Conservation (phyloP, 2,329 filamentous ascomycete species). For the Aspergillus quadrilineatus region DNA sequence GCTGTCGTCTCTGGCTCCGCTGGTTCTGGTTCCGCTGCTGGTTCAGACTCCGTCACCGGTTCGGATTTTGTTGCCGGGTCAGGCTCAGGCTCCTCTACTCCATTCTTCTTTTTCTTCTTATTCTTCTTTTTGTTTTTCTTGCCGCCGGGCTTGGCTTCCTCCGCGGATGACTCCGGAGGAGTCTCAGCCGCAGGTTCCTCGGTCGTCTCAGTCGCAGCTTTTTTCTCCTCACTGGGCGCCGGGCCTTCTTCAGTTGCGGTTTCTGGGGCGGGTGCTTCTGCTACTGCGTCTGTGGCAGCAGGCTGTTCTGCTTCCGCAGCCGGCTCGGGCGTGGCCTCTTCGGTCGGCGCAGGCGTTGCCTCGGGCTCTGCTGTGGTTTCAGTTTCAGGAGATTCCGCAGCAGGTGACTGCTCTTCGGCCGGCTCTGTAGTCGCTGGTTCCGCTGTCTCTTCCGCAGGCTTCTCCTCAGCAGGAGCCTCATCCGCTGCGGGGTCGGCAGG, state of each 20-base stretch:
- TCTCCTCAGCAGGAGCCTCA: neutral
- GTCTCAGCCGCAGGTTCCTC: neutral
- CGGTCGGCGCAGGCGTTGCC: neutral
- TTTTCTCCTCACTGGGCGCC: neutral
- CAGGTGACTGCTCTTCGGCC: neutral
- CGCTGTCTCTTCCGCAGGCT: neutral
- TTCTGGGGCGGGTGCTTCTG: neutral
- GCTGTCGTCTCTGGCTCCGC: neutral
- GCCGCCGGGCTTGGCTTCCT: neutral
- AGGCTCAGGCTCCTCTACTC: neutral
- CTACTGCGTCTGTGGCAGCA: slow-evolving; percentile 1
- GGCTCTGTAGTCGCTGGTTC: neutral
- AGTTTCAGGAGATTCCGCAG: neutral
- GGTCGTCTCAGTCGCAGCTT: slow-evolving; percentile 10
- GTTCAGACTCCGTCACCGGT: slow-evolving; percentile 1
- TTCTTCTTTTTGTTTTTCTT: neutral
- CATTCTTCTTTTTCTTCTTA: neutral
- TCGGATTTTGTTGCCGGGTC: neutral
- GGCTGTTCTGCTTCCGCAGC: neutral
- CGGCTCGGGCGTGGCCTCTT: neutral
- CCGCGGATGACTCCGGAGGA: neutral
- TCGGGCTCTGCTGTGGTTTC: neutral
- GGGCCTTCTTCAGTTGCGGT: neutral
- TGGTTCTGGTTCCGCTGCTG: slow-evolving; percentile 1
- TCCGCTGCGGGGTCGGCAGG: neutral